phyloP scores from a whole-genome alignment of 495 filamentous ascomycete genomes.

The Hyaloscypha variabilis region DNA sequence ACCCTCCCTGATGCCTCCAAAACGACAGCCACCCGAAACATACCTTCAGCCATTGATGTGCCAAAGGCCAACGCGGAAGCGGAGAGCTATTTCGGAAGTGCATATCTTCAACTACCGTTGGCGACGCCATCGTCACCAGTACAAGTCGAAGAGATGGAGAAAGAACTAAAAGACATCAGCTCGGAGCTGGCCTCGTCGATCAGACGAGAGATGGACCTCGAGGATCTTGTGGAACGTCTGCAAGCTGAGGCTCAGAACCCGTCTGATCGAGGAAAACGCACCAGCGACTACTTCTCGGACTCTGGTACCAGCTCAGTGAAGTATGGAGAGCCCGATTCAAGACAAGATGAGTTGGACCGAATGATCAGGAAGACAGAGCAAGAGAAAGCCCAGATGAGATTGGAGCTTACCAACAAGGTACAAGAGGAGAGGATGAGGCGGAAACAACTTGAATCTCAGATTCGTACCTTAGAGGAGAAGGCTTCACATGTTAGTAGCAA shows the following conservation, averaged over 20 bases:
- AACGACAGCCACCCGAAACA: slow-evolving; percentile 33
- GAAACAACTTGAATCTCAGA: slow-evolving; percentile 76
- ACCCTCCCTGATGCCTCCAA: slow-evolving; percentile 33
- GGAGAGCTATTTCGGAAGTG: slow-evolving; percentile 45
- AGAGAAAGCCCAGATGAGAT: slow-evolving; percentile 83
- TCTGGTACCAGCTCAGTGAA: slow-evolving; percentile 86
- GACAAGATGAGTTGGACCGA: slow-evolving; percentile 81
- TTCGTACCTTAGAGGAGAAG: slow-evolving; percentile 76
- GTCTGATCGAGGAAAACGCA: slow-evolving; percentile 70
- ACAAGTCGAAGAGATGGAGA: slow-evolving; percentile 79
- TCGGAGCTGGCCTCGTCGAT: slow-evolving; percentile 91
- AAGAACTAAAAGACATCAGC: slow-evolving; percentile 90
- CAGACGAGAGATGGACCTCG: slow-evolving; percentile 92
- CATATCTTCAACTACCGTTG: slow-evolving; percentile 47
- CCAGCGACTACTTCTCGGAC: slow-evolving; percentile 98
- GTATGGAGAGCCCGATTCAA: slow-evolving; percentile 66
- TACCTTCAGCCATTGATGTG: slow-evolving; percentile 39
- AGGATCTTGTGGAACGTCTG: slow-evolving; percentile 87
- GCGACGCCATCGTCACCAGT: slow-evolving; percentile 36
- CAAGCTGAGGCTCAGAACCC: slow-evolving; percentile 71
- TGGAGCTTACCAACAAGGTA: slow-evolving; percentile 79
- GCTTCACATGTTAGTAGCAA: slow-evolving; percentile 52
- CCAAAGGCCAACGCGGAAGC: slow-evolving; percentile 39
- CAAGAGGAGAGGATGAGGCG: slow-evolving; percentile 81
- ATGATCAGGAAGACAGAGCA: slow-evolving; percentile 84